Conservation (phyloP, 148 eudicot genomes). For the Euryodendron excelsum region DNA sequence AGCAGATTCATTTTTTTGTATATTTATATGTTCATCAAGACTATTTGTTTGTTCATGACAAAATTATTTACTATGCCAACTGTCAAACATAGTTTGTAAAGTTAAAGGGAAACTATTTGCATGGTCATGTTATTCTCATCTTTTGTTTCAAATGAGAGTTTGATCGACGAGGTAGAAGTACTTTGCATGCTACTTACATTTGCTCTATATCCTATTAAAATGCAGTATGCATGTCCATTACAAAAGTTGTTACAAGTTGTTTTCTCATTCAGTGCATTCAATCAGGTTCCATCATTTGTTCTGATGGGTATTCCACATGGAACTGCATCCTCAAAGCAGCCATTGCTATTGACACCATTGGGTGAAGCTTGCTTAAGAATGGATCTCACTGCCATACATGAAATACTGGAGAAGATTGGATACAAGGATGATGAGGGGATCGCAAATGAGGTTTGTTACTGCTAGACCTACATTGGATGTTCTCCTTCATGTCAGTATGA, state of each 20-base stretch:
- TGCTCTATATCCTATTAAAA: background rate
- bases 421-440: slow-evolving; percentile 76
- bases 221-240: background rate
- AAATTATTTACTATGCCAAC: background rate
- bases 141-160: background rate
- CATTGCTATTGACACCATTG: slow-evolving; percentile 41
- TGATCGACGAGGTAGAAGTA: background rate
- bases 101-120: background rate
- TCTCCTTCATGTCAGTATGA: background rate
- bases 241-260: background rate
- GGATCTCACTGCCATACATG: slow-evolving; percentile 75
- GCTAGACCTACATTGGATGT: slow-evolving; percentile 1
- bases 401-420: slow-evolving; percentile 61
- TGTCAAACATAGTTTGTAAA: background rate
- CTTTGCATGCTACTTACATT: background rate
- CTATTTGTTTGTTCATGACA: background rate
- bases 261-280: slow-evolving; percentile 13
- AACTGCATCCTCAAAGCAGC: slow-evolving; percentile 24
- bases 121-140: background rate
- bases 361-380: slow-evolving; percentile 74
- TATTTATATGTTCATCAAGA: background rate
- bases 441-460: slow-evolving; percentile 52
- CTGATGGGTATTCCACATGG: slow-evolving; percentile 54
- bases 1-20: background rate
- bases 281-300: slow-evolving; percentile 62